Base-by-base conservation (phyloP, 2,329 filamentous ascomycete species). In the Mycocentrospora acerina region DNA sequence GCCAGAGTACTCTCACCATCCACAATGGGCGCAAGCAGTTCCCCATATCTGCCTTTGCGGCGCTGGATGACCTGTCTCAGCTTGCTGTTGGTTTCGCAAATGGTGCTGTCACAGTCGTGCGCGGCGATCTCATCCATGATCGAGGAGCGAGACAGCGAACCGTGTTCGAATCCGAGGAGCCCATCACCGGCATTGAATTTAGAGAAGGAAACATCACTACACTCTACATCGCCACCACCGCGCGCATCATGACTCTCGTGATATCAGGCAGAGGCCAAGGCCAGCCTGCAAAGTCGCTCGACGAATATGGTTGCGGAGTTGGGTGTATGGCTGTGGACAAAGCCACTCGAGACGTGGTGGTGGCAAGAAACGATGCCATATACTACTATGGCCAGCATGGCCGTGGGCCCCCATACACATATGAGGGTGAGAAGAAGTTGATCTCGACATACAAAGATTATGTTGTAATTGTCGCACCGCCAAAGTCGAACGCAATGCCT, bases 81-180 rank as follows among this genome's bases (percentile, higher is more conserved):
- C 81, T 97, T 18, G 93, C 91, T 4, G 86, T 97, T 6, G 94
- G 93, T 4, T 98, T 98, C 63, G 93, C 86, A 10, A 97, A 98
- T 68, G 93, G 93, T 7, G 83, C 90, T 1, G 91, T 98, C 10
- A 95, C 90, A 0, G 83, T 98, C 18, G 88, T 98, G 40, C 81
- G 93, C 42, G 93, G 94, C 44, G 93, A 98, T 63, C 75, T 98
- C 32, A 88, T 98, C 55, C 90, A 98, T 65, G 93, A 98, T 65
- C 83, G 93, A 40, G 93, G 94, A 15, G 90, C 91, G 9, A 90
- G 89, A 63, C 93, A 98, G 66, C 82, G 93, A 36, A 93, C 91
- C 24, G 88, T 98, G 8, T 93, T 95, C 69, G 93, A 98, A 63
- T 95, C 90, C 0, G 90, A 97, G 57, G 93, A 98, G 64, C 94